These are phyloP conservation scores for Fusarium sp. DNA, from an alignment of 2,329 filamentous ascomycete genomes.

Conservation along the genomic window DNA sequence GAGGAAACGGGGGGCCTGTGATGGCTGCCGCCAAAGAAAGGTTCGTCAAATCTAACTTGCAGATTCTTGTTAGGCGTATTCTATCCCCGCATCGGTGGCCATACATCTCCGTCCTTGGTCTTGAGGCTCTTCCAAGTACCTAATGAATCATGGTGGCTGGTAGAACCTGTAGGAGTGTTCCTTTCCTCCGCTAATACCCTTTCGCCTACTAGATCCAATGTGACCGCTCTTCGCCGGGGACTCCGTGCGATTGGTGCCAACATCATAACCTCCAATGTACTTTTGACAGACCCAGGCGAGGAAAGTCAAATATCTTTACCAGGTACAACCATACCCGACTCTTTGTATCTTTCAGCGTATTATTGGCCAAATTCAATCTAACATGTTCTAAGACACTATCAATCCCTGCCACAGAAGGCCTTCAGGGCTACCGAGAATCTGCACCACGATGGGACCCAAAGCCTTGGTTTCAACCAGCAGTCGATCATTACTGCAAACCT, in stretches of 20 bases:
- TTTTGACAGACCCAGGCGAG: neutral
- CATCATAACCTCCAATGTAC: neutral
- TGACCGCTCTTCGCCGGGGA: neutral
- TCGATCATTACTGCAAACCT: neutral
- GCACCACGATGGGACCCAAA: neutral
- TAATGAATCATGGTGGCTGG: neutral
- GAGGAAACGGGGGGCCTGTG: neutral
- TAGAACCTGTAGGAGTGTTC: neutral
- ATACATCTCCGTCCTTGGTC: neutral
- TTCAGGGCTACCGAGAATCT: neutral
- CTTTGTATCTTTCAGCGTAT: neutral
- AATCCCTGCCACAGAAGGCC: neutral
- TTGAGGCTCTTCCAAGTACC: neutral
- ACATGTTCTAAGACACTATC: neutral
- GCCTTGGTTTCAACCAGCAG: neutral
- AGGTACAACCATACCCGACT: neutral
- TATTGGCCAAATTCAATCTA: neutral
- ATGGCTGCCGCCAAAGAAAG: slow-evolving; percentile 5
- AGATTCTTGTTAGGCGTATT: neutral
- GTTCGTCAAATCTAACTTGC: neutral
- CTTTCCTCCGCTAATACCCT: neutral
- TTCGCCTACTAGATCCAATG: neutral
- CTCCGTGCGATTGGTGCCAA: slow-evolving; percentile 1
- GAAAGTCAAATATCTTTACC: neutral
- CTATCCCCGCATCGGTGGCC: neutral